phyloP scores from a whole-genome alignment of 1,139 yeast species.

The Suhomyces maxii region DNA sequence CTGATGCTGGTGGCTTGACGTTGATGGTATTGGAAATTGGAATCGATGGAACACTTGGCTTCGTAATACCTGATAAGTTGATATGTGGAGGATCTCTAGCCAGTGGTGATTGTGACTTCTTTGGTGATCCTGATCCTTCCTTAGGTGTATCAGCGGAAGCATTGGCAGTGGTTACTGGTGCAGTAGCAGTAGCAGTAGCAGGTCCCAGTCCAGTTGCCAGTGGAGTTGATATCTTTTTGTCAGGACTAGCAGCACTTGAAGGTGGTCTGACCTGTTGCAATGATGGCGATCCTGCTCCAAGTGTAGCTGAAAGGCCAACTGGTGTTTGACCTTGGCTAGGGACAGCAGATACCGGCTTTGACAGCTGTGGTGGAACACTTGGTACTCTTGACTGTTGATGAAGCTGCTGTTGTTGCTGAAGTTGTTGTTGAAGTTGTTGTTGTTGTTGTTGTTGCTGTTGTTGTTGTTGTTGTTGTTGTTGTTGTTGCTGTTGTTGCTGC shows the following conservation, averaged over 20 bases:
- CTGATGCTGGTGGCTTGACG: constrained; percentile 64
- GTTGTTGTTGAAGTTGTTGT: constrained; percentile 1
- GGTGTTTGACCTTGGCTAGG: constrained; percentile 9
- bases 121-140: constrained; percentile 7
- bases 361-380: constrained; percentile 1
- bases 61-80: constrained; percentile 53
- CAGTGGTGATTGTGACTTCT: constrained; percentile 7
- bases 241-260: constrained; percentile 10
- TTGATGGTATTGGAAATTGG: constrained; percentile 71
- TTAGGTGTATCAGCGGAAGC: constrained; percentile 12
- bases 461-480: neutral
- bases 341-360: constrained; percentile 2
- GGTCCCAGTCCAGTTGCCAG: constrained; percentile 5
- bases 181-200: constrained; percentile 29
- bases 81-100: constrained; percentile 18
- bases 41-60: constrained; percentile 67
- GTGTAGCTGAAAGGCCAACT: neutral
- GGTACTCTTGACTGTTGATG: neutral
- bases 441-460: neutral
- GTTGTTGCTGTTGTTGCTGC: constrained; percentile 1
- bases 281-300: constrained; percentile 4
- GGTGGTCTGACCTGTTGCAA: constrained; percentile 3
- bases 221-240: constrained; percentile 6
- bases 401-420: neutral
- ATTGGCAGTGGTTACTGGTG: constrained; percentile 5